A percentile compares a stretch with the other conserved stretches of the same genome.
phyloP scores from a whole-genome alignment of 306 rosid species.

The Quercus agrifolia region DNA sequence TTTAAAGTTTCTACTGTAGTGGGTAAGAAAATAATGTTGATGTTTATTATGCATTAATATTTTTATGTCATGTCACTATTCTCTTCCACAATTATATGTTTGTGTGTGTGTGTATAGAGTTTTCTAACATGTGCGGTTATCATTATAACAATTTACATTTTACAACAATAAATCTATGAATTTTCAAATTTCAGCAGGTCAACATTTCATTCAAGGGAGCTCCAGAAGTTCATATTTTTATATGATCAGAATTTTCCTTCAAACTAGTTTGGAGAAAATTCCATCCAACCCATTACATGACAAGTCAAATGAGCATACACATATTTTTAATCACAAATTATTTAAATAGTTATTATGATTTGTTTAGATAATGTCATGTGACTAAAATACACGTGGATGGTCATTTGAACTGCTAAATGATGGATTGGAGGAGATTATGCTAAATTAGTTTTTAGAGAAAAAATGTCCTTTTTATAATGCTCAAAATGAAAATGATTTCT shows the following conservation, averaged over 20 bases:
- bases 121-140: too few relatives aligned
- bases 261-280: too few relatives aligned
- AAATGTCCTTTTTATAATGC: background rate
- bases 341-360: too few relatives aligned
- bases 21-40: background rate
- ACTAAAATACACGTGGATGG: too few relatives aligned
- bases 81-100: background rate
- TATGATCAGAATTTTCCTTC: too few relatives aligned
- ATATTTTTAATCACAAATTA: too few relatives aligned
- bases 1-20: background rate
- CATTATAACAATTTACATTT: background rate
- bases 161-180: background rate
- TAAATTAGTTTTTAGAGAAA: too few relatives aligned
- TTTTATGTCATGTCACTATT: background rate
- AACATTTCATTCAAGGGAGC: background rate
- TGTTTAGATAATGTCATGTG: too few relatives aligned
- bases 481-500: background rate
- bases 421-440: too few relatives aligned
- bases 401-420: too few relatives aligned
- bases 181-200: background rate
- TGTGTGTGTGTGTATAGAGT: background rate
- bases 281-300: too few relatives aligned
- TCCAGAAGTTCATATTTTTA: background rate
- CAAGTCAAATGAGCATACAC: too few relatives aligned
- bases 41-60: background rate